Base-by-base conservation (phyloP, 805 yeast species). In the Priceomyces haplophilus region DNA sequence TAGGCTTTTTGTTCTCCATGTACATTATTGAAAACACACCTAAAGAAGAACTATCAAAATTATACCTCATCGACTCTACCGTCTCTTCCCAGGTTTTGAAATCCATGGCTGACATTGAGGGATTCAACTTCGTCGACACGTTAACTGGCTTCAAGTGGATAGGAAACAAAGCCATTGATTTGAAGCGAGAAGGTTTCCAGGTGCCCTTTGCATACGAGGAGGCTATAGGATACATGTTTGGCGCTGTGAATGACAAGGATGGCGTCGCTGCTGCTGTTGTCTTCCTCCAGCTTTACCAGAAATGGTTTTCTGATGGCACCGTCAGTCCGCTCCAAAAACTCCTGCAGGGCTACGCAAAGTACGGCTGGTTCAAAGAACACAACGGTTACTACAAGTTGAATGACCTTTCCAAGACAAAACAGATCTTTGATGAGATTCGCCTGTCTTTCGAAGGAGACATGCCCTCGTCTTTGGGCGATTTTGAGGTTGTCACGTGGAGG, bases 111-210 rank as follows among this genome's bases (percentile, higher is more conserved):
- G 60, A 71, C 3, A 57, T 55, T 3, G 71, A 78, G 36, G 83
- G 83, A 0, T 83, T 84, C 56, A 69, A 77, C 36, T 85, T 75
- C 61, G 74, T 69, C 33, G 97, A 93, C 48, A 91, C 98, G 0
- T 72, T 91, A 43, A 91, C 98, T 0, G 99, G 99, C 1, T 91
- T 91, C 71, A 91, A 91, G 65, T 91, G 99, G 99, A 83, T 91
- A 29, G 99, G 98, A 3, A 91, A 91, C 58, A 78, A 80, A 49
- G 93, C 96, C 2, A 79, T 84, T 27, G 85, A 82, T 6, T 67
- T 87, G 38, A 88, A 85, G 49, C 47, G 56, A 0, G 59, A 76
- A 34, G 96, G 95, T 0, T 79, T 56, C 53, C 48, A 41, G 3
- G 96, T 90, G 1, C 95, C 96, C 0, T 89, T 91, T 67, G 97